A percentile compares a stretch with the other conserved stretches of the same genome.
phyloP scores from a whole-genome alignment of 176 grass and related monocot genomes.

The Canna indica region DNA sequence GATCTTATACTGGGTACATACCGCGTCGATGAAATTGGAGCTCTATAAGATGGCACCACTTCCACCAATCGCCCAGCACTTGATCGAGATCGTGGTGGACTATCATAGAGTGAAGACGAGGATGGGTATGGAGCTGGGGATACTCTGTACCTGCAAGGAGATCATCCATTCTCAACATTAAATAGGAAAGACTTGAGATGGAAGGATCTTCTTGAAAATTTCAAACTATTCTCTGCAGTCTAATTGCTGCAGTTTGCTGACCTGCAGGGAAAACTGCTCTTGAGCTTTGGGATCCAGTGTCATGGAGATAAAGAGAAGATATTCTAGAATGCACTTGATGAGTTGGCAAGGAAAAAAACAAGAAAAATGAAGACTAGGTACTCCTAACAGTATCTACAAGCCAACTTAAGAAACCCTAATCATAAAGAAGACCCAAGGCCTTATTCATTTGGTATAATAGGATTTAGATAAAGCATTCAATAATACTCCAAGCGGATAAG shows the following conservation, averaged over 20 bases:
- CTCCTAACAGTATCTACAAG: not conserved
- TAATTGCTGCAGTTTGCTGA: not conserved
- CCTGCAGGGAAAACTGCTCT: not conserved
- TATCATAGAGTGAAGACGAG: not conserved
- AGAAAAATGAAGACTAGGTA: not conserved
- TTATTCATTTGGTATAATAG: too few relatives aligned
- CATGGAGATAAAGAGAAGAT: not conserved
- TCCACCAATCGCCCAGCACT: slow-evolving; percentile 27
- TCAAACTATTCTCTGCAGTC: not conserved
- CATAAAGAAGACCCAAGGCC: too few relatives aligned
- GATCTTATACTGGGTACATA: slow-evolving; percentile 20
- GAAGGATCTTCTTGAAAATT: not conserved
- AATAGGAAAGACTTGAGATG: not conserved
- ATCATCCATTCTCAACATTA: not conserved
- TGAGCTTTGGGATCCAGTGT: not conserved
- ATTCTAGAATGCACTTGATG: not conserved
- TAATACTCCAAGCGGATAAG: too few relatives aligned
- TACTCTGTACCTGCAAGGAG: not conserved
- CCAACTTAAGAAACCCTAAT: too few relatives aligned
- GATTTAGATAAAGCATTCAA: too few relatives aligned
- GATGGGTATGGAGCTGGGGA: not conserved
- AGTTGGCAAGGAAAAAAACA: not conserved
- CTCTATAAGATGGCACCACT: slow-evolving; percentile 28
- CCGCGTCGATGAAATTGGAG: slow-evolving; percentile 25
- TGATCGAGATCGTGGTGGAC: slow-evolving; percentile 9